Base-by-base conservation (phyloP, 495 filamentous ascomycete genomes). In the Xylaria bambusicola region DNA sequence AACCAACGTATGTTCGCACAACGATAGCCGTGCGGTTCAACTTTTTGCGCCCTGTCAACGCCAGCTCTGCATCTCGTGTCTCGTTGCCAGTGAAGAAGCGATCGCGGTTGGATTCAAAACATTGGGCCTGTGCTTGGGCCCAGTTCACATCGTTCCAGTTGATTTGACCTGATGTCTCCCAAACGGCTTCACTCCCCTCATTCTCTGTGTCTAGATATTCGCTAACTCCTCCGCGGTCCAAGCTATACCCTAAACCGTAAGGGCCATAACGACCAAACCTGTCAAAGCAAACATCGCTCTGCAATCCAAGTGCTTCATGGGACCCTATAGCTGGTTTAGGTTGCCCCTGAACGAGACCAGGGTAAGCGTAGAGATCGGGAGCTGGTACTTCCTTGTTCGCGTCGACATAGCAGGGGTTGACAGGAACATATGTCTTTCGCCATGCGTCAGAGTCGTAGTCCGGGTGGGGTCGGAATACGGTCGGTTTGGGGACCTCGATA, bases 211-310 rank as follows among this genome's bases (percentile, higher is more conserved):
- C 84, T 60, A 92, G 67, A 21, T 89, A 92, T 27, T 89, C 74
- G 9, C 90, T 90, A 12, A 83, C 82, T 13, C 94, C 94, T 3
- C 94, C 94, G 68, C 83, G 82, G 49, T 84, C 82, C 20, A 80
- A 74, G 31, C 80, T 83, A 67, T 98, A 98, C 36, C 94, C 94
- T 35, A 89, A 80, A 0, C 94, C 94, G 66, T 98, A 98, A 1
- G 93, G 87, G 0, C 94, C 95, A 20, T 95, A 81, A 51, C 93
- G 83, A 27, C 94, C 92, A 72, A 90, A 97, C 1, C 94, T 82
- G 60, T 98, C 94, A 71, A 97, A 98, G 73, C 94, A 98, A 45
- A 97, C 79, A 67, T 96, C 89, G 56, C 94, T 84, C 31, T 84
- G 84, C 17, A 97, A 67, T 0, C 90, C 93, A 9, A 98, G 69